A percentile compares a stretch with the other conserved stretches of the same genome.
These are phyloP conservation scores for Wickerhamomyces silvicola DNA, from an alignment of 805 yeast species.

Conservation along the genomic window DNA sequence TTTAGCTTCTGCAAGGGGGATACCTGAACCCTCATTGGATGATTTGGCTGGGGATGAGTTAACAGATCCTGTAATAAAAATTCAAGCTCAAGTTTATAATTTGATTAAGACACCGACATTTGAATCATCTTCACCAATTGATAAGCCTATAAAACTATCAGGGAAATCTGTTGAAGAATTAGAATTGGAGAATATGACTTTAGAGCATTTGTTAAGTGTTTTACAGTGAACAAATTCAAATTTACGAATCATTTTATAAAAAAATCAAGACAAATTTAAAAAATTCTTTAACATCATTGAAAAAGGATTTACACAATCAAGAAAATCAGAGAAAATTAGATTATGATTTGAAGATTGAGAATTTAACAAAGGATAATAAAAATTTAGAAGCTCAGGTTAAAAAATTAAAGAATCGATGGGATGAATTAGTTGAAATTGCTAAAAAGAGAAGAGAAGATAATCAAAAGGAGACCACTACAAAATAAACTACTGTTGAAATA, in stretches of 20 bases:
- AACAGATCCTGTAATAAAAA: conserved; percentile 17
- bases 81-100: conserved; percentile 17
- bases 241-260: conserved; percentile 17
- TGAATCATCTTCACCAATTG: conserved; percentile 2
- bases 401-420: conserved; percentile 57
- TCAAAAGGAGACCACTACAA: conserved; percentile 1
- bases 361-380: conserved; percentile 31
- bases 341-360: conserved; percentile 30
- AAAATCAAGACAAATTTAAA: conserved; percentile 21
- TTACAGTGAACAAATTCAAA: conserved; percentile 17
- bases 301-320: conserved; percentile 31
- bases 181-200: conserved; percentile 24
- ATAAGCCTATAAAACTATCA: conserved; percentile 6
- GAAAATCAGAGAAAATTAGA: conserved; percentile 30
- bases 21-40: conserved; percentile 2
- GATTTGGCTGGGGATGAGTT: conserved; percentile 4
- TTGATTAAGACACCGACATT: conserved; percentile 15
- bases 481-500: too few species aligned
- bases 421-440: conserved; percentile 59
- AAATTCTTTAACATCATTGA: conserved; percentile 24
- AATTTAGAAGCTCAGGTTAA: conserved; percentile 44
- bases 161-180: conserved; percentile 24
- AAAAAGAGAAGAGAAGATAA: conserved; percentile 34
- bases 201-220: conserved; percentile 16
- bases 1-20: conserved; percentile 11